These are phyloP conservation scores for Saccharomycopsis babjevae DNA, from an alignment of 805 yeast species.

Conservation along the genomic window DNA sequence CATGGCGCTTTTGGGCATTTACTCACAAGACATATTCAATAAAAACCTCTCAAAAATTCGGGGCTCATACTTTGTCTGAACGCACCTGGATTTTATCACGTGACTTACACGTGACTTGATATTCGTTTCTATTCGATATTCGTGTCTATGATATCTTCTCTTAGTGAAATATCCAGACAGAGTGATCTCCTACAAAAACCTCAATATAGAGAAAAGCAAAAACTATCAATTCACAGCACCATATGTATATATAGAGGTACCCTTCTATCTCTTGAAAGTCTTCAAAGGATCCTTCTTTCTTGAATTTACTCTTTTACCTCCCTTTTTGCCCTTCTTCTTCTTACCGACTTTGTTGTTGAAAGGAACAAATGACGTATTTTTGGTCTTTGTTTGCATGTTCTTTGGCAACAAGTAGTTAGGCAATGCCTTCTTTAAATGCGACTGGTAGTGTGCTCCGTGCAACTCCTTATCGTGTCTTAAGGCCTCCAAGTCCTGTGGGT, in stretches of 20 bases:
- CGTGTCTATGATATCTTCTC: no score
- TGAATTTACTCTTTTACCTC: conserved; percentile 25
- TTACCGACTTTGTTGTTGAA: conserved; percentile 40
- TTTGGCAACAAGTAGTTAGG: conserved; percentile 88
- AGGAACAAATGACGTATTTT: conserved; percentile 62
- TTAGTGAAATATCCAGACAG: no score
- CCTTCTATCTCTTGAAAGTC: conserved; percentile 29
- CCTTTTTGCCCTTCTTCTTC: conserved; percentile 25
- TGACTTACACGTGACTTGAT: not conserved
- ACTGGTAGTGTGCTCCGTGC: conserved; percentile 72
- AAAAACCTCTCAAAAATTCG: no score
- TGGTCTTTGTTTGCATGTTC: conserved; percentile 48
- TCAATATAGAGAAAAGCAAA: no score
- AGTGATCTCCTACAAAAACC: no score
- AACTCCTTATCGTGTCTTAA: conserved; percentile 87
- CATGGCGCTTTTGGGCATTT: no score
- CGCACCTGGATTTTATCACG: not conserved
- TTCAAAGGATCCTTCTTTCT: conserved; percentile 57
- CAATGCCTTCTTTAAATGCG: conserved; percentile 71
- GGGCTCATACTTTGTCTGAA: no score
- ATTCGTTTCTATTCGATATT: no score
- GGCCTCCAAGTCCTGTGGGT: conserved; percentile 84
- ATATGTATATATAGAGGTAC: not conserved
- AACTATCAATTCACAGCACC: not conserved
- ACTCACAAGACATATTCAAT: not conserved